Base-by-base conservation (phyloP, 2,329 filamentous ascomycete genomes). In the Colletotrichum musae region DNA sequence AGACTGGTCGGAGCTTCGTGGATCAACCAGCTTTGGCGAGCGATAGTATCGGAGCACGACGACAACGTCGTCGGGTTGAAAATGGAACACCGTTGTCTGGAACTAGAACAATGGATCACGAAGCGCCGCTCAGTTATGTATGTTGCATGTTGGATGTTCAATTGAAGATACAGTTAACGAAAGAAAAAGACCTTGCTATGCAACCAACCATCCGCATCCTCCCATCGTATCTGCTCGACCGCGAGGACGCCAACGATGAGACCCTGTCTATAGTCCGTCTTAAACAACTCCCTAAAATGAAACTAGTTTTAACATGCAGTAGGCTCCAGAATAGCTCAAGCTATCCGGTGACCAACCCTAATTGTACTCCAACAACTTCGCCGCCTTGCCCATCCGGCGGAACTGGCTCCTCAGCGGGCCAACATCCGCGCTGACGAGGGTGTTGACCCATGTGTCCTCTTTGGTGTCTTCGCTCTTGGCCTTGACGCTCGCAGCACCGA, bases 361-460 rank as follows among this genome's bases (percentile, higher is more conserved):
- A 13, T 24, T 24, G 13, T 45, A 67, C 41, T 71, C 66, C 21
- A 67, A 71, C 13, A 56, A 43, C 5, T 60, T 39, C 5, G 48
- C 41, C 2, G 50, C 60, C 32, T 63, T 56, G 5, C 73, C 72
- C 72, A 82, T 69, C 48, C 81, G 75, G 41, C 74, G 70, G 60
- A 77, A 78, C 70, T 82, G 79, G 28, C 75, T 80, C 72, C 77
- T 79, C 60, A 83, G 66, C 21, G 70, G 68, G 6, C 76, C 74
- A 32, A 69, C 73, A 58, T 81, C 73, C 0, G 77, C 77, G 56
- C 71, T 76, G 1, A 82, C 80, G 45, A 83, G 73, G 2, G 78
- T 72, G 24, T 77, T 79, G 21, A 75, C 72, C 79, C 80, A 83
- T 16, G 58, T 72, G 56, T 75, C 73, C 18, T 72, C 73, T 6